phyloP scores from a whole-genome alignment of 805 yeast genomes.

The Lipomyces kockii region DNA sequence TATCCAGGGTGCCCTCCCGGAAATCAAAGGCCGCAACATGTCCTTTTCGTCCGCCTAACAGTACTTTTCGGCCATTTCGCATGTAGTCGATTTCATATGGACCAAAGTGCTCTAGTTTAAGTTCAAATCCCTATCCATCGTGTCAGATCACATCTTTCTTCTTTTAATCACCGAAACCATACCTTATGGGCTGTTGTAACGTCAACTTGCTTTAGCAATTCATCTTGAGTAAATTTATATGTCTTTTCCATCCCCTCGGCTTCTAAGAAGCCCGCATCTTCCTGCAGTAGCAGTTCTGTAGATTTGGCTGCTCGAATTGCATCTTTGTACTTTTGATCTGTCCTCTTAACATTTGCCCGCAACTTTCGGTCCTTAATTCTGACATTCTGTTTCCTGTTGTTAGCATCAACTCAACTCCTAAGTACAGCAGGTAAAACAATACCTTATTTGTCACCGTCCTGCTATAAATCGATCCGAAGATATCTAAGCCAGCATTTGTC shows the following conservation, averaged over 20 bases:
- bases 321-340: slow-evolving; percentile 73
- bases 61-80: slow-evolving; percentile 82
- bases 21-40: slow-evolving; percentile 96
- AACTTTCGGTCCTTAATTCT: slow-evolving; percentile 61
- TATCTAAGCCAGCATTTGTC: background rate
- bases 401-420: background rate
- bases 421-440: background rate
- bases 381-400: slow-evolving; percentile 4
- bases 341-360: slow-evolving; percentile 65
- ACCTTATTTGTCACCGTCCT: slow-evolving; percentile 11
- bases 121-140: slow-evolving; percentile 54
- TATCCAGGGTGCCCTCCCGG: slow-evolving; percentile 80
- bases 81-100: slow-evolving; percentile 85
- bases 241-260: slow-evolving; percentile 97
- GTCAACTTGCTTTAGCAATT: slow-evolving; percentile 77
- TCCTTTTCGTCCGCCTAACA: slow-evolving; percentile 89
- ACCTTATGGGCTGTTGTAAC: slow-evolving; percentile 68
- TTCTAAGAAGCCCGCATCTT: slow-evolving; percentile 83
- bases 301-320: slow-evolving; percentile 84
- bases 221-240: slow-evolving; percentile 79
- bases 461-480: slow-evolving; percentile 1
- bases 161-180: slow-evolving; percentile 40
- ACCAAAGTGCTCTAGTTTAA: slow-evolving; percentile 76
- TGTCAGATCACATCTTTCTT: background rate
- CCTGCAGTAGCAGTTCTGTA: slow-evolving; percentile 83